phyloP scores from a whole-genome alignment of 495 filamentous ascomycete genomes.

The Margaritispora aquatica region DNA sequence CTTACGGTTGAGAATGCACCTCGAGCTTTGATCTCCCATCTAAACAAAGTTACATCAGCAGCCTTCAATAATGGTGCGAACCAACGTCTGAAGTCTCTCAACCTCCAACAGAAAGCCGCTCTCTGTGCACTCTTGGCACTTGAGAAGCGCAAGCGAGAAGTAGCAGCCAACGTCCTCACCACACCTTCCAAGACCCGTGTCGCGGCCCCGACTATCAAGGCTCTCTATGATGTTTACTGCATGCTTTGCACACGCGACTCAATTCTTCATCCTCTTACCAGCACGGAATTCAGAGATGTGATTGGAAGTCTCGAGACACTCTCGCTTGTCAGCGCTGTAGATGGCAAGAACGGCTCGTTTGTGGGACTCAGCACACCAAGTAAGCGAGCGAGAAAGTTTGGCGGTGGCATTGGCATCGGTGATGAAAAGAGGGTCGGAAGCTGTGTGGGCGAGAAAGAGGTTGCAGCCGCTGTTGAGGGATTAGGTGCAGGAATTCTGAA shows the following conservation, averaged over 20 bases:
- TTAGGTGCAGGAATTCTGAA: constrained; percentile 51
- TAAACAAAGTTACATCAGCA: constrained; percentile 81
- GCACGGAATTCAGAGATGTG: constrained; percentile 90
- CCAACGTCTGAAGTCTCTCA: constrained; percentile 78
- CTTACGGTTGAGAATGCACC: constrained; percentile 74
- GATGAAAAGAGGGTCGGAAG: constrained; percentile 70
- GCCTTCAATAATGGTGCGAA: constrained; percentile 79
- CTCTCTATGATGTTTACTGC: constrained; percentile 73
- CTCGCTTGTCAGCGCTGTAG: constrained; percentile 71
- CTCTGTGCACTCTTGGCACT: constrained; percentile 81
- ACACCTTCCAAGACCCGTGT: constrained; percentile 52
- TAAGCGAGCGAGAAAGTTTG: constrained; percentile 44
- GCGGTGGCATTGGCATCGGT: constrained; percentile 26
- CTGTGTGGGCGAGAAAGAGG: constrained; percentile 71
- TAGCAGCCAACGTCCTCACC: constrained; percentile 33
- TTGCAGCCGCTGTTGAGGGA: constrained; percentile 64
- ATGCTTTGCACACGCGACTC: constrained; percentile 75
- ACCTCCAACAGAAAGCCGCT: constrained; percentile 93
- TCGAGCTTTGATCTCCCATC: constrained; percentile 79
- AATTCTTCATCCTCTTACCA: constrained; percentile 76
- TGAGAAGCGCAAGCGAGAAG: constrained; percentile 55
- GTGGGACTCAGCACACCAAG: constrained; percentile 51
- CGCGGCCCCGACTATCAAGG: constrained; percentile 66
- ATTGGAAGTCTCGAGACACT: constrained; percentile 82
- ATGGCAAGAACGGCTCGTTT: constrained; percentile 61